Base-by-base conservation (phyloP, 345 rosid genomes). In the Euclidium syriacum region DNA sequence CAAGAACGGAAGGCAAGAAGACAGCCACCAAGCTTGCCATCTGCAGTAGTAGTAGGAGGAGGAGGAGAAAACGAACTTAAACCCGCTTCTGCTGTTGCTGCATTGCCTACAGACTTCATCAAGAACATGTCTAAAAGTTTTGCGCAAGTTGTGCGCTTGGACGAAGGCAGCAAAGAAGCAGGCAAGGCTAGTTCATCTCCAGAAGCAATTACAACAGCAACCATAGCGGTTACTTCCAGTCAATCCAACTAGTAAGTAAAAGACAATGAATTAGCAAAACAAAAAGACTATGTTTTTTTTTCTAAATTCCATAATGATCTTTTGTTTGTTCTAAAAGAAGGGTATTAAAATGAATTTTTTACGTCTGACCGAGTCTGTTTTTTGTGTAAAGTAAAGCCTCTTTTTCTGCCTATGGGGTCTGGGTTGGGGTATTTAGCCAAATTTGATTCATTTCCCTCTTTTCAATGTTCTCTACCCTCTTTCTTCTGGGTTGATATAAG, bases 121-220 rank as follows among this genome's bases (percentile, higher is more conserved):
- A 85, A 88, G 84, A 84, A 81, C 79, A 80, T 85, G 85, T 67
- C 96, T 6, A 88, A 79, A 77, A 88, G 90, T 58, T 85, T 85
- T 68, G 92, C 90, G 17, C 85, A 85, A 52, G 88, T 80, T 61
- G 85, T 85, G n/a, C 65, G 79, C 40, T 51, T 88, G 73, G 96
- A 88, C 7, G 90, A 83, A 7, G 77, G 73, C n/a, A 62, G 62
- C 53, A 85, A 85, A 71, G 86, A 83, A 64, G 56, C 72, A 73
- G 57, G 58, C 26, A 72, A 51, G 18, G 5, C 73, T 22, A 81
- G 80, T 64, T 71, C 74, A 50, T 65, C 72, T 55, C 74, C 75
- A 35, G 85, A 81, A 48, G 84, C 69, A 70, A 56, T 58, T 22
- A 68, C 64, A 26, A 24, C 76, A 1, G 55, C 66, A 39, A 24